phyloP scores from a whole-genome alignment of 352 stramenopile genomes.

The Phytophthora tubulina region DNA sequence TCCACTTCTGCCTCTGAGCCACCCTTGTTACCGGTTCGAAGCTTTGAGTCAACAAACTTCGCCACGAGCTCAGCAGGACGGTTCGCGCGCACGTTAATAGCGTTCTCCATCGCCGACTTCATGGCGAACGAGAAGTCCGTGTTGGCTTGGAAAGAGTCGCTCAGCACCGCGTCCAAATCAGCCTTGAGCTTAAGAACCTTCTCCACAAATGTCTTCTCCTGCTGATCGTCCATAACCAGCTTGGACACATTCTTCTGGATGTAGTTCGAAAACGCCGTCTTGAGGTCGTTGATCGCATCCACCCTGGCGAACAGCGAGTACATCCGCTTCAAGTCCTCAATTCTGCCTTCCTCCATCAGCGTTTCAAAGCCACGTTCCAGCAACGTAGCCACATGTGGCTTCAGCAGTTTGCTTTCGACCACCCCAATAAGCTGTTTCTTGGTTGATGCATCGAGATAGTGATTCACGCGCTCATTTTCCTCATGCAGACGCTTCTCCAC shows the following conservation, averaged over 20 bases:
- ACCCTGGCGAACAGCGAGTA: conserved; percentile 85
- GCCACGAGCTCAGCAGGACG: conserved; percentile 91
- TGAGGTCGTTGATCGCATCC: conserved; percentile 74
- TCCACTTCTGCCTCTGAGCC: conserved; percentile 91
- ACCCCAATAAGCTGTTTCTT: conserved; percentile 77
- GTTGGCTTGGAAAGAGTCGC: conserved; percentile 77
- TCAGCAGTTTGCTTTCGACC: conserved; percentile 87
- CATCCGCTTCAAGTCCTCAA: conserved; percentile 91
- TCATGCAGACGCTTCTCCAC: conserved; percentile 89
- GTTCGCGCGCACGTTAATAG: conserved; percentile 89
- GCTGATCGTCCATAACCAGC: conserved; percentile 80
- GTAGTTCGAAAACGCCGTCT: conserved; percentile 72
- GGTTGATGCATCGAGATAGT: conserved; percentile 81
- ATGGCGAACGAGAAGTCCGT: conserved; percentile 82
- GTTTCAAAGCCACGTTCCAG: conserved; percentile 89
- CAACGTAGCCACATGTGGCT: conserved; percentile 82
- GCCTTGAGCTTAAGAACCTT: conserved; percentile 90
- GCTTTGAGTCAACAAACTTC: conserved; percentile 92
- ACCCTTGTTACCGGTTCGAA: conserved; percentile 89
- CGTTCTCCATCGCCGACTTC: conserved; percentile 91
- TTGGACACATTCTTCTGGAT: conserved; percentile 83
- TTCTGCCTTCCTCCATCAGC: conserved; percentile 83
- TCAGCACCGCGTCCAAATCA: conserved; percentile 83
- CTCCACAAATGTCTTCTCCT: conserved; percentile 92
- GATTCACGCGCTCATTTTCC: conserved; percentile 77